Evolutionary conservation across 2,329 filamentous ascomycete species (phyloP).

Genomic region (Xylaria sp.): DNA sequence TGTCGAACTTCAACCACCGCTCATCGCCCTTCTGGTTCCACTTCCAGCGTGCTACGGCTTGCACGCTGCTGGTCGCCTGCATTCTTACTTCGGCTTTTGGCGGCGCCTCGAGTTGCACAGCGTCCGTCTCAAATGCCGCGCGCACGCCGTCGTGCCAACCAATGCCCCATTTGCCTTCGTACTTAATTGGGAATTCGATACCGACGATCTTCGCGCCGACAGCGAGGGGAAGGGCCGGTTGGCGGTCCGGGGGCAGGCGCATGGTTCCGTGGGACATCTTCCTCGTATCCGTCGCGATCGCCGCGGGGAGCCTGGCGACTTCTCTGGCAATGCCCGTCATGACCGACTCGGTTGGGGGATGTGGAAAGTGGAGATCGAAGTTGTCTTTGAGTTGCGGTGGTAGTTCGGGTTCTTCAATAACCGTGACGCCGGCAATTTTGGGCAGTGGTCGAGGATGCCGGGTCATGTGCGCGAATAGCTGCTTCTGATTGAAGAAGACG

Average conservation of each 20-base stretch:
- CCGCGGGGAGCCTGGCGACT: constrained; percentile 56
- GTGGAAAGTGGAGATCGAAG: constrained; percentile 63
- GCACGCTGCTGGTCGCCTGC: constrained; percentile 58
- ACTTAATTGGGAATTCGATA: constrained; percentile 61
- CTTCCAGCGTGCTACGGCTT: constrained; percentile 63
- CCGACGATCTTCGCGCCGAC: constrained; percentile 61
- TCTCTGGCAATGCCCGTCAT: constrained; percentile 55
- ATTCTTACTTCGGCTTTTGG: constrained; percentile 58
- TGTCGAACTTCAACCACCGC: constrained; percentile 69
- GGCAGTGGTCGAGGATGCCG: constrained; percentile 65
- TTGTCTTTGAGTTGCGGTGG: constrained; percentile 57
- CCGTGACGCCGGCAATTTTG: constrained; percentile 57
- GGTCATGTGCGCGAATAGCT: constrained; percentile 63
- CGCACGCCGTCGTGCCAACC: constrained; percentile 65
- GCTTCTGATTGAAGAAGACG: constrained; percentile 63
- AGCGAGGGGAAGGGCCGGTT: constrained; percentile 58
- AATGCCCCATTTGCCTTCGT: constrained; percentile 66
- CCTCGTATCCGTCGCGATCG: constrained; percentile 58
- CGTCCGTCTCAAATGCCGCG: constrained; percentile 61
- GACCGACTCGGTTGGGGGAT: constrained; percentile 54
- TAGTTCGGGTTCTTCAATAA: constrained; percentile 57
- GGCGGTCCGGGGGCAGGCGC: constrained; percentile 57
- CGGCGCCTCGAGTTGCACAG: constrained; percentile 60
- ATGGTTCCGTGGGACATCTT: constrained; percentile 58
- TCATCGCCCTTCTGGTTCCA: constrained; percentile 59